Evolutionary conservation across 345 rosid species (phyloP).

Genomic region (Eucalyptus brandiana): DNA sequence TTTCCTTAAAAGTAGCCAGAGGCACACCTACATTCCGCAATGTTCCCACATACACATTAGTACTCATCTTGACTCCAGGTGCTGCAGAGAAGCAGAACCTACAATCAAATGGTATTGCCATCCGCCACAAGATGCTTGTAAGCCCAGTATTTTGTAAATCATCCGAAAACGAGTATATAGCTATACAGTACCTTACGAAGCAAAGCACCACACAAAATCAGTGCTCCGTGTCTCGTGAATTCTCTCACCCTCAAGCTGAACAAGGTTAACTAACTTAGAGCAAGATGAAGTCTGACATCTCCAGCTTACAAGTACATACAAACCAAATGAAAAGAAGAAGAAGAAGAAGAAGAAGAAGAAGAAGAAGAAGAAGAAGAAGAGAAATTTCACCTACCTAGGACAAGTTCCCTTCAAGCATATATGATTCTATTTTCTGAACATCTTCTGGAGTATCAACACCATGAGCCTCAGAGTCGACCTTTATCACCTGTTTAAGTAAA

Average conservation of each 20-base stretch:
- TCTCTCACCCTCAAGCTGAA: background rate
- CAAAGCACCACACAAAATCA: background rate
- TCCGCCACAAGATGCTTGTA: background rate
- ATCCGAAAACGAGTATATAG: background rate
- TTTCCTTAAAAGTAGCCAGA: background rate
- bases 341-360: no score
- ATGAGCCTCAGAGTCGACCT: conserved; percentile 89
- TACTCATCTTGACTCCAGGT: background rate
- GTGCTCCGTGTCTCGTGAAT: fast-evolving
- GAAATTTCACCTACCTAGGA: conserved; percentile 3
- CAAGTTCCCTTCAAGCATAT: conserved; percentile 63
- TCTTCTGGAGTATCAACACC: conserved; percentile 83
- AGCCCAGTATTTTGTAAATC: background rate
- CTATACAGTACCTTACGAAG: background rate
- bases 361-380: no score
- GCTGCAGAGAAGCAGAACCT: background rate
- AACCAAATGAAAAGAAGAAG: background rate
- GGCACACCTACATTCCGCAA: background rate
- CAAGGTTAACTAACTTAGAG: background rate
- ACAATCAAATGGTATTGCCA: background rate
- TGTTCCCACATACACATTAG: background rate
- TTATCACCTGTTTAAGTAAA: conserved; percentile 49
- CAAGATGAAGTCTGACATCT: background rate
- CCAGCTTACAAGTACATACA: background rate
- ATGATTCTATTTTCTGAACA: conserved; percentile 69